These are phyloP conservation scores for Tylopilus sp. DNA, from an alignment of 768 basidiomycete genomes.

Conservation along the genomic window DNA sequence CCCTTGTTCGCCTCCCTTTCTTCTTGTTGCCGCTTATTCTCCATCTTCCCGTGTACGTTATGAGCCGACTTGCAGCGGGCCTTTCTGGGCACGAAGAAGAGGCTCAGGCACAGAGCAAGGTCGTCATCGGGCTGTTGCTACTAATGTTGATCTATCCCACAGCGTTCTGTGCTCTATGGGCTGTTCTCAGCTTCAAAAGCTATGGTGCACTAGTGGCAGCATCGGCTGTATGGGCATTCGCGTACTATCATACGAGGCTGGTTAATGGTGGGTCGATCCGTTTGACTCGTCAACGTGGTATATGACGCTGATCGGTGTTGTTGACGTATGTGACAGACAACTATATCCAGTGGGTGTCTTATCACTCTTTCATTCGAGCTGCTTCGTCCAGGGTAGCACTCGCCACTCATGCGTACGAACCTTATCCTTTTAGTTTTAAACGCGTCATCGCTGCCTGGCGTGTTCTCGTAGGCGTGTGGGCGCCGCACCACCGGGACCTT, in stretches of 20 bases:
- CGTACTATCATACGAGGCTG: constrained; percentile 79
- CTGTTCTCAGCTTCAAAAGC: constrained; percentile 71
- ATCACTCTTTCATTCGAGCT: background rate
- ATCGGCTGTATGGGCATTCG: constrained; percentile 69
- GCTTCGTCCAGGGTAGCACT: constrained; percentile 10
- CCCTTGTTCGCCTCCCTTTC: constrained; percentile 77
- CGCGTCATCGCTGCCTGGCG: constrained; percentile 93
- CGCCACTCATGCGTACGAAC: constrained; percentile 19
- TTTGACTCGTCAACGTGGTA: constrained; percentile 17
- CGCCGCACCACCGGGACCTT: constrained; percentile 79
- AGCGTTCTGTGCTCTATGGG: constrained; percentile 86
- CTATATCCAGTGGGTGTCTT: constrained; percentile 67
- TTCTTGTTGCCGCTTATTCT: constrained; percentile 84
- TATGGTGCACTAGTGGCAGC: constrained; percentile 72
- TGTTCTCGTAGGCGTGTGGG: constrained; percentile 94
- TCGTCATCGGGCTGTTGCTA: constrained; percentile 80
- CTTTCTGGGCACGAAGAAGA: constrained; percentile 87
- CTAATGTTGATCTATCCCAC: constrained; percentile 73
- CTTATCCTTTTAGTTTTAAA: constrained; percentile 55
- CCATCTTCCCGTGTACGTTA: constrained; percentile 81
- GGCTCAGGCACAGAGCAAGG: constrained; percentile 95
- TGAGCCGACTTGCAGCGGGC: constrained; percentile 71
- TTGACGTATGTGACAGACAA: constrained; percentile 43
- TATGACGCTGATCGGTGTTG: constrained; percentile 18
- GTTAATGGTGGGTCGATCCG: constrained; percentile 67